Evolutionary conservation across 2,329 filamentous ascomycete genomes (phyloP), one percentile per base, ranked within the genome.

Genomic region (Emydomyces testavorans): DNA sequence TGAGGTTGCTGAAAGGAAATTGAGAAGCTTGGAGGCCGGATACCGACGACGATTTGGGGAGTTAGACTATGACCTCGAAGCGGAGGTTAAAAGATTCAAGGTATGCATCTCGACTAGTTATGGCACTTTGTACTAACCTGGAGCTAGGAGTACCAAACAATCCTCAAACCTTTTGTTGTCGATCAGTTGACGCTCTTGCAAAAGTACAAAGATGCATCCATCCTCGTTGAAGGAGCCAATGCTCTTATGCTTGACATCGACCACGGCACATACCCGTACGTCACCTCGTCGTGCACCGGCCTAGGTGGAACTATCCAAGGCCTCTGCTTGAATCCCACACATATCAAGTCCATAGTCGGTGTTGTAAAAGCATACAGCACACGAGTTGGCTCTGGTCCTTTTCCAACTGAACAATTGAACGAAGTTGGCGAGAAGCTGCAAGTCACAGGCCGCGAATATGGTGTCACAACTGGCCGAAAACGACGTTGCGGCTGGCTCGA

Each of bases 281-380:
- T 72, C 50, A 71, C 71, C 44, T 68, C 67, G 36, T 70, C 72
- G 52, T 66, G 69, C 56, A 66, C 69, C 45, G 70, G 69, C 50
- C 61, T 72, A 8, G 70, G 68, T 23, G 70, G 70, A 35, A 68
- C 68, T 52, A 77, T 77, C 57, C 77, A 77, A 40, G 77, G 77
- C 20, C 70, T 80, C 13, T 76, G 76, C 31, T 63, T 80, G 31
- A 75, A 73, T 60, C 77, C 75, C 46, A 67, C 71, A 48, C 73
- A 71, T 52, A 71, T 81, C 56, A 72, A 70, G 51, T 71, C 73
- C 52, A 72, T 78, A 48, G 75, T 81, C 56, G 78, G 78, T 47
- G 78, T 82, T 1, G 74, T 80, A 38, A 82, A 82, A 60, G 78
- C 78, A 23, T 81, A 82, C 68, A 79, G 77, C 37, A 79, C 77